Evolutionary conservation across 805 yeast species (phyloP).

Genomic region (Naumovozyma dairenensis): DNA sequence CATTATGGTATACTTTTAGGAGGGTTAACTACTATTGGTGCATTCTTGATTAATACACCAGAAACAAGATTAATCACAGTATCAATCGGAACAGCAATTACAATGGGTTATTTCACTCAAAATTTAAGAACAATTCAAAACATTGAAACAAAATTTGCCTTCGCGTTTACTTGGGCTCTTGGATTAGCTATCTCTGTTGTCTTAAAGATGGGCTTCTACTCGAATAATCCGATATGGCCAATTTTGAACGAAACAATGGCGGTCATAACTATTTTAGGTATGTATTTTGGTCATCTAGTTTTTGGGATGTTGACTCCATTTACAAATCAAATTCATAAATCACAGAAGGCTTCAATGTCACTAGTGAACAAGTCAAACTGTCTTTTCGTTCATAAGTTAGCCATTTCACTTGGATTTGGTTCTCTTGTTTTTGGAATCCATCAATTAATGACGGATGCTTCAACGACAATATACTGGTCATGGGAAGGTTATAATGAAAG

Average conservation of each 20-base stretch:
- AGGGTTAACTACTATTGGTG: conserved; percentile 61
- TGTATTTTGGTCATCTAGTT: conserved; percentile 29
- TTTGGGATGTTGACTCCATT: conserved; percentile 56
- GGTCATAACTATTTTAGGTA: conserved; percentile 69
- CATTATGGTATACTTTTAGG: conserved; percentile 33
- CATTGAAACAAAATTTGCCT: conserved; percentile 12
- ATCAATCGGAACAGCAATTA: conserved; percentile 58
- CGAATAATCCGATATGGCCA: conserved; percentile 96
- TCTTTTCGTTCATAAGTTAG: conserved; percentile 12
- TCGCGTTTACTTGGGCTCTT: conserved; percentile 26
- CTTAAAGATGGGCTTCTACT: conserved; percentile 61
- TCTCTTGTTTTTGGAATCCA: conserved; percentile 61
- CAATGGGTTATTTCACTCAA: conserved; percentile 46
- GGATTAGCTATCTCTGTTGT: conserved; percentile 71
- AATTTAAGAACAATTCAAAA: conserved; percentile 39
- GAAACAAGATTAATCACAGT: conserved; percentile 55
- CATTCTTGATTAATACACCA: conserved; percentile 62
- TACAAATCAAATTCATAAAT: conserved; percentile 17
- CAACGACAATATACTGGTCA: conserved; percentile 84
- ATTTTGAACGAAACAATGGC: conserved; percentile 79
- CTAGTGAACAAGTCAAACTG: conserved; percentile 6
- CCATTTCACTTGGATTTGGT: conserved; percentile 57
- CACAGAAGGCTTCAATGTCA: conserved; percentile 7
- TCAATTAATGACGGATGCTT: conserved; percentile 72
- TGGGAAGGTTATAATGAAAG: conserved; percentile 90